A percentile compares a stretch with the other conserved stretches of the same genome.
phyloP scores from a whole-genome alignment of 2,329 filamentous ascomycete species.

The Trichoderma hamatum region DNA sequence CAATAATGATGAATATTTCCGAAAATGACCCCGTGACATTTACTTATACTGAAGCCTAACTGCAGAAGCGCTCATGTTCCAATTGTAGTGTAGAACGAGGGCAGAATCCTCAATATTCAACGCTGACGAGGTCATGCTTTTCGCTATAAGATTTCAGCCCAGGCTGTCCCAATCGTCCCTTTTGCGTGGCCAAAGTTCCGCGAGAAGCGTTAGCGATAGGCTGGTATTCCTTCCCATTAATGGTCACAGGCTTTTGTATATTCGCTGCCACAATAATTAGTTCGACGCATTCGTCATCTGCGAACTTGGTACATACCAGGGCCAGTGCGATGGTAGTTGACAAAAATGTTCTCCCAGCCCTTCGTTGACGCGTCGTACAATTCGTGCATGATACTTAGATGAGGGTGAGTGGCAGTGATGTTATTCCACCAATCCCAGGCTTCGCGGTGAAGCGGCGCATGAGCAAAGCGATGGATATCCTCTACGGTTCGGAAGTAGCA shows the following conservation, averaged over 20 bases:
- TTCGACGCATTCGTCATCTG: too few species aligned
- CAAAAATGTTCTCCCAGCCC: slow-evolving; percentile 52
- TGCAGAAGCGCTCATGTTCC: not conserved
- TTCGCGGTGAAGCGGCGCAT: slow-evolving; percentile 46
- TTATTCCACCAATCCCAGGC: slow-evolving; percentile 50
- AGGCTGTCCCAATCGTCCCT: not conserved
- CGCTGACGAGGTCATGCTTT: not conserved
- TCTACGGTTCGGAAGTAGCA: slow-evolving; percentile 52
- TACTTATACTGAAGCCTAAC: not conserved
- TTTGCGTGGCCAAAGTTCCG: slow-evolving; percentile 17
- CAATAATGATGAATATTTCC: not conserved
- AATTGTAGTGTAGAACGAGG: not conserved
- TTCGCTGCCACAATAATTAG: not conserved
- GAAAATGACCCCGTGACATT: not conserved
- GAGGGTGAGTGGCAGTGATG: slow-evolving; percentile 39
- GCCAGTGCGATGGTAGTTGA: slow-evolving; percentile 34
- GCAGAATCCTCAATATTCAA: not conserved
- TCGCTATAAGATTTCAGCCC: not conserved
- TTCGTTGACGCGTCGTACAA: slow-evolving; percentile 45
- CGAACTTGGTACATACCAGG: slow-evolving; percentile 2
- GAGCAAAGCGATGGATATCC: slow-evolving; percentile 51
- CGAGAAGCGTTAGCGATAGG: slow-evolving; percentile 10
- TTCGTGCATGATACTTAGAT: slow-evolving; percentile 55
- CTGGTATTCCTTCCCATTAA: slow-evolving; percentile 14
- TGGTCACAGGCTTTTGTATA: slow-evolving; percentile 5